Evolutionary conservation across 176 grass and related monocot species (phyloP), one percentile per base, ranked within the genome.

Genomic region (Thalia dealbata): DNA sequence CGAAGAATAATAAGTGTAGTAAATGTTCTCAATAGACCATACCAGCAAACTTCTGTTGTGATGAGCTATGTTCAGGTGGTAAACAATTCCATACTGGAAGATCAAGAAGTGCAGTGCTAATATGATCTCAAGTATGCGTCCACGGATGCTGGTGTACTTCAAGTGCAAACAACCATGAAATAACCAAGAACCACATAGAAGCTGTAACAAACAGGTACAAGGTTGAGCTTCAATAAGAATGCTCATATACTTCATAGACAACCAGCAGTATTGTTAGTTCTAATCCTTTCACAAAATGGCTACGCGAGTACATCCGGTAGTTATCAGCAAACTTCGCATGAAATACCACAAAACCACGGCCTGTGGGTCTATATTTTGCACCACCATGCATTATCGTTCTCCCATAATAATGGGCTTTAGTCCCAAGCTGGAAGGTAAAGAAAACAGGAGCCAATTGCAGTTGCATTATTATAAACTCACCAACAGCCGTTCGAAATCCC

Each of bases 31-130:
- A 44, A 73, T 1, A 41, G 52, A 84, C 64, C 67, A 43, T 91
- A 99, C 95, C 95, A 91, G 62, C 78, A 99, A 78, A 71, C 85
- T 95, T 65, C 43, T 86, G 81, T 7, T 88, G 56, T 48, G 87
- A 58, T 70, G 81, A 75, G 90, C 68, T 66, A 99, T 91, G 62
- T 91, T 83, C 41, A 99, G 85, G 81, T 99, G 95, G 64, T 95
- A 95, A 67, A 99, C 95, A 81, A 99, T 91, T 24, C 90, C 95
- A 66, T 99, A 99, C 75, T 99, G 95, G 77, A 91, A 95, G 74
- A 99, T 95, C 75, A 99, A 74, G 78, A 99, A 99, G 27, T 90
- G 90, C 69, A 99, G 88, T 25, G 90, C 76, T 63, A 99, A 75
- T 73, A 95, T 75, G 61, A 99, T 91, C 83, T 99, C 95, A 61